Evolutionary conservation across 2,329 filamentous ascomycete species (phyloP), one percentile per base, ranked within the genome.

Genomic region (Aspergillus pseudoglaucus): DNA sequence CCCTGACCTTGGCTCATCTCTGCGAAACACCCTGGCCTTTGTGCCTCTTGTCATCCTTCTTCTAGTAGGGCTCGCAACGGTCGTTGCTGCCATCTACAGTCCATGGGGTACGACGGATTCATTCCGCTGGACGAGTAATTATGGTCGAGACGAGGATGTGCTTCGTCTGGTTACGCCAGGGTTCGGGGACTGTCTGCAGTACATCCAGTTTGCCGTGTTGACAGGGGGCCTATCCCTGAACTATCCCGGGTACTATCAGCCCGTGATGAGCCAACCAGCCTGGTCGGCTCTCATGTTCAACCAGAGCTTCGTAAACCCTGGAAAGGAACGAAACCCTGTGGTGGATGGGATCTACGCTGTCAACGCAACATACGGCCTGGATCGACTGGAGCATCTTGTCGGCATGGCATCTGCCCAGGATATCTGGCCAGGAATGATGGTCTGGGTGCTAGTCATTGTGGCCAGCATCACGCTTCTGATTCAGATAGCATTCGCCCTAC

Each of bases 91-190:
- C 44, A 88, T 94, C 33, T 91, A 83, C 64, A 96, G 90, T 62
- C 93, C 93, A 0, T 98, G 93, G 91, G 93, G 93, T 17, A 88
- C 89, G 1, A 82, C 82, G 6, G 87, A 98, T 64, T 78, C 91
- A 17, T 97, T 97, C 66, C 84, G 88, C 56, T 98, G 91, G 90
- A 90, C 89, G n/a, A 94, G 89, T 62, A 98, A 98, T 65, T 97
- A 95, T 65, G 93, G 93, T 32, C 83, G 91, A 57, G 93, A 98
- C 59, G 87, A 88, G 52, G 93, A 98, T 70, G 75, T 96, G 55
- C 76, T 98, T 46, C 84, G 93, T 47, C 76, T 98, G 42, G 89
- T 98, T 30, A 98, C 93, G 0, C 93, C 93, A 4, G 93, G 93
- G 1, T 97, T 98, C 64, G 90, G 89, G 6, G 93, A 98, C 64